These are phyloP conservation scores for Geopyxis carbonaria DNA, from an alignment of 495 filamentous ascomycete genomes.

Conservation along the genomic window DNA sequence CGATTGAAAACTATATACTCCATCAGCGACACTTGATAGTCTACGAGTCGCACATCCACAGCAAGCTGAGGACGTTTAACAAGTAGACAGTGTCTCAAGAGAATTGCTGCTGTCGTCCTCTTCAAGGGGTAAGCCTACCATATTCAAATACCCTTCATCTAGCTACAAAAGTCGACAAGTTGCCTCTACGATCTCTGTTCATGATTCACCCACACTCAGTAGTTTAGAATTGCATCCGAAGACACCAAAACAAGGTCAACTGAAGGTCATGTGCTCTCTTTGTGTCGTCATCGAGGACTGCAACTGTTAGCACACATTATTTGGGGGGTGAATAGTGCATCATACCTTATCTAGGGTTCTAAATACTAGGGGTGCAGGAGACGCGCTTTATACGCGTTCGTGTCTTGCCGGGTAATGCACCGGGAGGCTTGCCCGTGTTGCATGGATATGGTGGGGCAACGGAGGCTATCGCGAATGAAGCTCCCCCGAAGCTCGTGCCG, in stretches of 20 bases:
- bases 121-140: neutral
- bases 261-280: conserved; percentile 6
- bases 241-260: neutral
- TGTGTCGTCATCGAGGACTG: conserved; percentile 7
- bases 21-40: neutral
- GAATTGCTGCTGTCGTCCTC: conserved; percentile 4
- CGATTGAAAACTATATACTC: conserved; percentile 11
- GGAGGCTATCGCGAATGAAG: neutral
- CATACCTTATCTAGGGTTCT: too few species aligned
- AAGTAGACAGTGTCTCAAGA: neutral
- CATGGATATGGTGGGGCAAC: neutral
- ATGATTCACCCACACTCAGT: conserved; percentile 4
- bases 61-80: neutral
- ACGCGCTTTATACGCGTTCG: too few species aligned
- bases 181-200: conserved; percentile 9
- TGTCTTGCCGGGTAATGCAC: too few species aligned
- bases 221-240: neutral
- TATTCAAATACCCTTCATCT: neutral
- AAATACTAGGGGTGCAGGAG: too few species aligned
- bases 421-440: too few species aligned
- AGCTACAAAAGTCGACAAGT: neutral
- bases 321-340: too few species aligned
- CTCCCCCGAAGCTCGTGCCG: conserved; percentile 5
- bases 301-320: too few species aligned
- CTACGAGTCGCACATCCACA: neutral